A percentile compares a stretch with the other conserved stretches of the same genome.
phyloP scores from a whole-genome alignment of 2,329 filamentous ascomycete genomes.

The Alternaria novae-zelandiae region DNA sequence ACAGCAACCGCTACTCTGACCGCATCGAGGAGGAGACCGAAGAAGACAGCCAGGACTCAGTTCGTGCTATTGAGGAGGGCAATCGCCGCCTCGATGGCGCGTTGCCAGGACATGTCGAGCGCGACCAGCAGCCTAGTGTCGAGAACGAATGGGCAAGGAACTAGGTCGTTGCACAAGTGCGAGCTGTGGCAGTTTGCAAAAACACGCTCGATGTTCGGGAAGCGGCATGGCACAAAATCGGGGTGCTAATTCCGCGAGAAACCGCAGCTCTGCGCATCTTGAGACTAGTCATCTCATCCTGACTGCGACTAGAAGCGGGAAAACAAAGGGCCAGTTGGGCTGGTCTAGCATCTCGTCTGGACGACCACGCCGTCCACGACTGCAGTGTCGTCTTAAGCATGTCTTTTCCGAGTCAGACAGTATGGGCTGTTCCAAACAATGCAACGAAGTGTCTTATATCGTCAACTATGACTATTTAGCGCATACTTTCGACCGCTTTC shows the following conservation, averaged over 20 bases:
- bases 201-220: neutral
- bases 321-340: neutral
- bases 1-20: constrained; percentile 35
- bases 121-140: constrained; percentile 25
- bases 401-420: neutral
- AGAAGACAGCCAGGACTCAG: constrained; percentile 18
- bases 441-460: neutral
- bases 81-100: constrained; percentile 23
- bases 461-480: neutral
- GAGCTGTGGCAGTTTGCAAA: neutral
- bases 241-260: neutral
- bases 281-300: neutral
- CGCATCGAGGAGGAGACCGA: constrained; percentile 37
- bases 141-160: constrained; percentile 38
- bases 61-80: constrained; percentile 29
- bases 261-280: neutral
- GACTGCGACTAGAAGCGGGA: neutral
- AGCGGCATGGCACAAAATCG: neutral
- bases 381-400: neutral
- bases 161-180: neutral
- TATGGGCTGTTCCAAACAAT: neutral
- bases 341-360: neutral
- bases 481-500: neutral
- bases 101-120: constrained; percentile 21
- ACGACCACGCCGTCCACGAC: neutral